Evolutionary conservation across 192 early-diverging fungal genomes (phyloP), one percentile per base, ranked within the genome.

Genomic region (Umbelopsis sp.): DNA sequence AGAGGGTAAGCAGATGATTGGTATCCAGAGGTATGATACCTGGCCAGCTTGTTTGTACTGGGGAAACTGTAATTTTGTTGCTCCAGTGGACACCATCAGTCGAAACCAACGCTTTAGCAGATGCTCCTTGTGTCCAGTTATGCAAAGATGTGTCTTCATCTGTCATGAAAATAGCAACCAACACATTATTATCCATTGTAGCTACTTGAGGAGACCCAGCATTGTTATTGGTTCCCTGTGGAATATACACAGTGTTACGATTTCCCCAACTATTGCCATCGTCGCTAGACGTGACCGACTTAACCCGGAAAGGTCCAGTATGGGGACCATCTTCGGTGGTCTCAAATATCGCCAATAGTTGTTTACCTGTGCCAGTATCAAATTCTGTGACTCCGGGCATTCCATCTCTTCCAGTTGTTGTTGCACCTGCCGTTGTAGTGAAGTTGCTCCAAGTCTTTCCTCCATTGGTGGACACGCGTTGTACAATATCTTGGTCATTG

Each of bases 401-500:
- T 36, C 59, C 59, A 31, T 65, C 59, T 36, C 59, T 32, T 0
- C 59, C 59, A 2, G 21, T 22, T 4, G 59, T 65, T 11, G 59
- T 65, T 8, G 59, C 59, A 14, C 59, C 59, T 0, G 59, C 59
- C 25, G 31, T n/a, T 11, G 59, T 65, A 5, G 25, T 26, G 11
- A 65, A 20, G 1, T 10, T 10, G 7, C 32, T 14, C 59, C 59
- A 65, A 3, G 59, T 65, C 5, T 9, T 14, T n/a, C 59, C 59
- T 7, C 25, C 14, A 26, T 65, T 26, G 0, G 3, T 65, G 2
- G 59, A 65, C 2, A 41, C 31, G 25, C n/a, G 59, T 0, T 20
- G 29, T 4, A 65, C 59, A 65, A 65, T 65, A 65, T 65, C 59
- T 65, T 65, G 59, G 14, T 65, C 59, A 10, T 10, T 65, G 7